Conservation (phyloP, 352 stramenopile genomes). For the Pythium folliculosum region DNA sequence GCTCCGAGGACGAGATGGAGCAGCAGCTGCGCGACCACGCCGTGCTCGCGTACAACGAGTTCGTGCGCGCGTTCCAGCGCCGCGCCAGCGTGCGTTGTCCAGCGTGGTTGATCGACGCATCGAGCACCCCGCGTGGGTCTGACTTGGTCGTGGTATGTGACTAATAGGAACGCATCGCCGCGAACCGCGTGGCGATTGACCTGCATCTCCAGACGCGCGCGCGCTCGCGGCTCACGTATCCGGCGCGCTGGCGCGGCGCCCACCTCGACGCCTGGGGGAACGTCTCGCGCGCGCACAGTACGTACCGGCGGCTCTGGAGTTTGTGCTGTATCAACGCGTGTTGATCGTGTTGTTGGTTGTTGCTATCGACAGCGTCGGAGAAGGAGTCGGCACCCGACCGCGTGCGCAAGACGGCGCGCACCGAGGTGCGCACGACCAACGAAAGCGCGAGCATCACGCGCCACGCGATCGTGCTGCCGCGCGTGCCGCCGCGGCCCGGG, state of each 20-base stretch:
- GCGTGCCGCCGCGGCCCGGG: slow-evolving; percentile 48
- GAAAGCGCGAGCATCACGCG: slow-evolving; percentile 40
- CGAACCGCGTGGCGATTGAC: slow-evolving; percentile 53
- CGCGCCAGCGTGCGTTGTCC: slow-evolving; percentile 43
- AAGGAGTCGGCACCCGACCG: slow-evolving; percentile 26
- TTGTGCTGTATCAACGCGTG: not conserved
- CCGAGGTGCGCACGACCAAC: slow-evolving; percentile 21
- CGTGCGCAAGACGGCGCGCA: slow-evolving; percentile 26
- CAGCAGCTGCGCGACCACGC: slow-evolving; percentile 74
- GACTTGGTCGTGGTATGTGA: not conserved
- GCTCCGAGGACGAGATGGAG: slow-evolving; percentile 58
- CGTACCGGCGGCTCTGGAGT: slow-evolving; percentile 3
- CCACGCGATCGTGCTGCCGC: slow-evolving; percentile 48
- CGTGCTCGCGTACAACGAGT: slow-evolving; percentile 66
- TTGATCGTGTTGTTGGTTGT: not conserved
- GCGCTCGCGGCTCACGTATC: slow-evolving; percentile 33
- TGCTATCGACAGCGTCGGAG: slow-evolving; percentile 45
- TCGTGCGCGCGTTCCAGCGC: slow-evolving; percentile 61
- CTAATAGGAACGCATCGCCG: slow-evolving; percentile 56
- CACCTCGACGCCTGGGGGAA: slow-evolving; percentile 48
- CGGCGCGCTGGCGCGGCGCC: slow-evolving; percentile 23
- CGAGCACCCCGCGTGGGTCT: too few species aligned
- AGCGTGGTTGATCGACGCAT: too few species aligned
- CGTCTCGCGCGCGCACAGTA: slow-evolving; percentile 49
- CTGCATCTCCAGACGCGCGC: slow-evolving; percentile 35